Base-by-base conservation (phyloP, 306 rosid species). In the Trifolium repens region DNA sequence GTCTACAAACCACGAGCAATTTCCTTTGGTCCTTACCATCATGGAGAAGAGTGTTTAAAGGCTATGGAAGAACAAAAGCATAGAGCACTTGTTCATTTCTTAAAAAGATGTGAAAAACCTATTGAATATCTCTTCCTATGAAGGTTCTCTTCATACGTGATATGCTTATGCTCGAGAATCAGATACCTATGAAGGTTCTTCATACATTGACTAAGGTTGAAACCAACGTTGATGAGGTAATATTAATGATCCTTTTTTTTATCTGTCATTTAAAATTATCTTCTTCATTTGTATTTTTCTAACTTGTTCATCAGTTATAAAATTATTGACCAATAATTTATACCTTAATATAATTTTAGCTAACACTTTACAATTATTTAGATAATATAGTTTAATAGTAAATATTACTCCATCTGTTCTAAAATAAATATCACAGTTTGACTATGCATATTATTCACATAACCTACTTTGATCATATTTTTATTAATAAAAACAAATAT, bases 1-100 rank as follows among this genome's bases (percentile, higher is more conserved):
- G 90, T 86, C 61, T 85, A 75, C 79, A 67, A 9, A 9, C 90
- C 91, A 8, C 83, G 80, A 55, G 24, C 75, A 24, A 88, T 86
- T 78, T 84, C 91, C 1, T 82, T 89, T n/a, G 94, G 94, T 19
- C 90, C 94, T 43, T 87, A 82, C 65, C 90, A 87, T n/a, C 13
- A 70, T 1, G 80, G 79, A 0, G n/a, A 83, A 2, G 26, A 44
- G 0, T 46, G 66, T 32, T 60, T 40, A 50, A 22, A 22, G 15
- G 42, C 53, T 8, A 82, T 78, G 89, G 88, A 89, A 79, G 75
- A 43, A 61, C 88, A 89, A 81, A 87, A 87, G 66, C 85, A 44
- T 11, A 72, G 87, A 4, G 87, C 83, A 2, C 82, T 90, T 10
- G 16, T 79, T 24, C 83, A 75, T 74, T 86, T 86, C 11, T 64